A percentile compares a stretch with the other conserved stretches of the same genome.
These are phyloP conservation scores for Dryas alaskensis DNA, from an alignment of 306 rosid species.

Conservation along the genomic window DNA sequence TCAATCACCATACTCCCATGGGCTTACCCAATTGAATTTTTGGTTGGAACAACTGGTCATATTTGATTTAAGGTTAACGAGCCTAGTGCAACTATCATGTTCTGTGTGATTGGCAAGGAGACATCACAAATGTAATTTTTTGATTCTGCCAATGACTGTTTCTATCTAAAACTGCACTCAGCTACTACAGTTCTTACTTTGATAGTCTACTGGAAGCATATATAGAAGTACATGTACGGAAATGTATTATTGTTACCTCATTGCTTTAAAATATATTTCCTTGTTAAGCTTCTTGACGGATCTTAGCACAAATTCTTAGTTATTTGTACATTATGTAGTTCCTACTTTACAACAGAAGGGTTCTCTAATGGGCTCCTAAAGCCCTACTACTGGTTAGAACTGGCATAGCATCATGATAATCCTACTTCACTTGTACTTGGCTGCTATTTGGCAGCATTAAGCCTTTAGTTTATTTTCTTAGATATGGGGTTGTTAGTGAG, in stretches of 20 bases:
- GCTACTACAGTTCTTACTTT: background rate
- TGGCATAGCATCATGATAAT: background rate
- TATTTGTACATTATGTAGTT: too few relatives aligned
- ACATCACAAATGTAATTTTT: background rate
- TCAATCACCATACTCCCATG: background rate
- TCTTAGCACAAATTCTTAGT: too few relatives aligned
- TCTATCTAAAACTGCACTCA: background rate
- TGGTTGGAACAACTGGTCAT: background rate
- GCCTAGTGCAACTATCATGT: background rate
- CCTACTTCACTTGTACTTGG: background rate
- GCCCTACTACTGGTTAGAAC: background rate
- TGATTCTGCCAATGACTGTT: background rate
- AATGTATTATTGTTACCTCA: background rate
- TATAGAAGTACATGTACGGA: background rate
- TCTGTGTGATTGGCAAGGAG: background rate
- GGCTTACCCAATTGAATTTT: background rate
- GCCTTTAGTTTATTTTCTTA: background rate
- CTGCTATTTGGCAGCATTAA: background rate
- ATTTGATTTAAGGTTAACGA: background rate
- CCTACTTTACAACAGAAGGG: too few relatives aligned
- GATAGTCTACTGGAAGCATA: background rate
- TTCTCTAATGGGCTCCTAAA: background rate
- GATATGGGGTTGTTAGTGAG: slow-evolving; percentile 11
- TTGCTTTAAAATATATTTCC: background rate
- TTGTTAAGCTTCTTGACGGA: background rate